Conservation (phyloP, 73 alveolate species). For the Blepharisma stoltei region DNA sequence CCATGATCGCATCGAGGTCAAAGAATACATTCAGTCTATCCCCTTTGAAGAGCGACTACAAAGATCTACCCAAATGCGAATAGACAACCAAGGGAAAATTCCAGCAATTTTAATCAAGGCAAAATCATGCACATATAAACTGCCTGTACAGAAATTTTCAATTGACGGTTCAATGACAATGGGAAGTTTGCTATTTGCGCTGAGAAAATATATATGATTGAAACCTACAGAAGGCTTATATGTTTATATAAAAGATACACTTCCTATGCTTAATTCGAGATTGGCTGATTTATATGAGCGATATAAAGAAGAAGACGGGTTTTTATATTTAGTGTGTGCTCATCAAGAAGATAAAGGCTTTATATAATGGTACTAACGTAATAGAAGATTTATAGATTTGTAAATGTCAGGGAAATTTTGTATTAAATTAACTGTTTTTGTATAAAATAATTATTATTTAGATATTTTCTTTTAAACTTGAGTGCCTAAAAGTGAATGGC, state of each 20-base stretch:
- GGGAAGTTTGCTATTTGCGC: conserved; percentile 7
- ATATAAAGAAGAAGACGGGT: not conserved
- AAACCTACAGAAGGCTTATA: conserved; percentile 27
- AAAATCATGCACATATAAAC: not conserved
- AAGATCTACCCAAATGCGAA: conserved; percentile 1
- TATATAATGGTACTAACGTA: not conserved
- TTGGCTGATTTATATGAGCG: not conserved
- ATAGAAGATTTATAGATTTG: too few species aligned
- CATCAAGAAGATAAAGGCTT: conserved; percentile 25
- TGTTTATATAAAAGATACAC: conserved; percentile 2
- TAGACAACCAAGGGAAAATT: not conserved
- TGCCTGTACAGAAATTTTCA: conserved; percentile 16
- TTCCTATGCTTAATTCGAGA: conserved; percentile 12
- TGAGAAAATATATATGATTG: not conserved
- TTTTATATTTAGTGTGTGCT: conserved; percentile 1
- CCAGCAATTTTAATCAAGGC: conserved; percentile 10
- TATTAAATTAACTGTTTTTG: too few species aligned
- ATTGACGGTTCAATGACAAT: conserved; percentile 26
- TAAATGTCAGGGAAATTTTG: too few species aligned
- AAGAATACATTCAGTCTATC: not conserved
- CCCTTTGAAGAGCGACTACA: conserved; percentile 3
- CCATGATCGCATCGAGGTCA: not conserved
- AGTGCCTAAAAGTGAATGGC: too few species aligned
- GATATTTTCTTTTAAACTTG: too few species aligned
- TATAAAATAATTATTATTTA: too few species aligned